Evolutionary conservation across 768 basidiomycete genomes (phyloP).

Genomic region (Lactifluus piperatus): DNA sequence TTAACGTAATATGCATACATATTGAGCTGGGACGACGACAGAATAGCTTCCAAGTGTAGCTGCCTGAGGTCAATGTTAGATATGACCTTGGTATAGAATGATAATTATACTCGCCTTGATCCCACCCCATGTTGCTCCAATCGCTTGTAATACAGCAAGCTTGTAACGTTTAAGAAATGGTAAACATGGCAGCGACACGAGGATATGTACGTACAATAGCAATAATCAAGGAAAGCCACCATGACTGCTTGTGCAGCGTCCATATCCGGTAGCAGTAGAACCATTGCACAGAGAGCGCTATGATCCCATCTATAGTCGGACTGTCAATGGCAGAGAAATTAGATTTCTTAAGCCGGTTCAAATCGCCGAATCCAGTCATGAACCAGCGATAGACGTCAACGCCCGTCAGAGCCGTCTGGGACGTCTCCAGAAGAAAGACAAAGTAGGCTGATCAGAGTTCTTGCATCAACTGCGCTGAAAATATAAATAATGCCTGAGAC

Average conservation of each 20-base stretch:
- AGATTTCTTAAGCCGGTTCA: background rate
- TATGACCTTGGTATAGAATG: no score
- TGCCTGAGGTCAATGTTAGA: background rate
- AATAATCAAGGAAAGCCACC: background rate
- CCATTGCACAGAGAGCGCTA: background rate
- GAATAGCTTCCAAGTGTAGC: background rate
- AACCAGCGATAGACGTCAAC: no score
- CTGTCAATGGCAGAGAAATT: background rate
- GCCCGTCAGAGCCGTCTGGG: no score
- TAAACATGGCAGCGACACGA: background rate
- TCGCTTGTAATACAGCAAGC: background rate
- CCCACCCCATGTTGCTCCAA: slow-evolving; percentile 8
- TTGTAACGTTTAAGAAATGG: background rate
- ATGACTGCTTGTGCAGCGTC: background rate
- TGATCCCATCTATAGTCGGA: background rate
- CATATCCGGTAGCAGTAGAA: no score
- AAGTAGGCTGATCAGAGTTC: background rate
- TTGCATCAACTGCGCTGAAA: no score
- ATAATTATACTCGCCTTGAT: no score
- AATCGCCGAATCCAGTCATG: no score
- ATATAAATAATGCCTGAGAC: no score
- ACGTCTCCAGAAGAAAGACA: slow-evolving; percentile 1
- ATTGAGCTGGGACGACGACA: background rate
- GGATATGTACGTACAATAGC: background rate
- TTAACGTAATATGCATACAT: no score